Percentiles rank a stretch among this genome's conserved stretches.
These are phyloP conservation scores for Penicillium cataractarum DNA, from an alignment of 495 filamentous ascomycete species.

Conservation along the genomic window DNA sequence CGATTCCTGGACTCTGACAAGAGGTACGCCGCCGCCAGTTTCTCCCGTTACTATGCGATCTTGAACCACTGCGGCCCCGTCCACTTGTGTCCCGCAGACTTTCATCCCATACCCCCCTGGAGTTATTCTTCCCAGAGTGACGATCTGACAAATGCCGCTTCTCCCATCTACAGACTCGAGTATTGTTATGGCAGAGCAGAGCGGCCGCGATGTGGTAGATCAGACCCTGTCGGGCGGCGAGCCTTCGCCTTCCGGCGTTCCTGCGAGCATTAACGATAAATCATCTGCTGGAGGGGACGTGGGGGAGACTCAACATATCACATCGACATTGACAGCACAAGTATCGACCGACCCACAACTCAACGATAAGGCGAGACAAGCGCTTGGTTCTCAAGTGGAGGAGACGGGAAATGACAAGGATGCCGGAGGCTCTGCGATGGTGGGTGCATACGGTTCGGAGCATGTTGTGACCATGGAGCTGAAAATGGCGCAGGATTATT, in stretches of 20 bases:
- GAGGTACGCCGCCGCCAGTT: conserved; percentile 47
- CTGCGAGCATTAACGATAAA: conserved; percentile 64
- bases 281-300: conserved; percentile 59
- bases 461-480: conserved; percentile 18
- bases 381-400: conserved; percentile 23
- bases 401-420: conserved; percentile 35
- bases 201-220: conserved; percentile 77
- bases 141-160: conserved; percentile 44
- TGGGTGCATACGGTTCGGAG: conserved; percentile 27
- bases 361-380: conserved; percentile 29
- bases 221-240: conserved; percentile 75
- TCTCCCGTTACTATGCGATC: conserved; percentile 23
- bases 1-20: conserved; percentile 53
- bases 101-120: conserved; percentile 10
- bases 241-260: conserved; percentile 70
- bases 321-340: conserved; percentile 35
- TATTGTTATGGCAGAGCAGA: conserved; percentile 84
- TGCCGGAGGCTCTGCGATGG: conserved; percentile 33
- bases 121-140: conserved; percentile 28
- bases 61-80: conserved; percentile 26
- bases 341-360: conserved; percentile 30
- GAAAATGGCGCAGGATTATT: conserved; percentile 36
- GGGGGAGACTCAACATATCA: conserved; percentile 50
- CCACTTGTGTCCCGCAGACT: conserved; percentile 15
- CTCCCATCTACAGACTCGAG: conserved; percentile 53